Evolutionary conservation across 495 filamentous ascomycete genomes (phyloP), one percentile per base, ranked within the genome.

Genomic region (Hypoxylon rickii): DNA sequence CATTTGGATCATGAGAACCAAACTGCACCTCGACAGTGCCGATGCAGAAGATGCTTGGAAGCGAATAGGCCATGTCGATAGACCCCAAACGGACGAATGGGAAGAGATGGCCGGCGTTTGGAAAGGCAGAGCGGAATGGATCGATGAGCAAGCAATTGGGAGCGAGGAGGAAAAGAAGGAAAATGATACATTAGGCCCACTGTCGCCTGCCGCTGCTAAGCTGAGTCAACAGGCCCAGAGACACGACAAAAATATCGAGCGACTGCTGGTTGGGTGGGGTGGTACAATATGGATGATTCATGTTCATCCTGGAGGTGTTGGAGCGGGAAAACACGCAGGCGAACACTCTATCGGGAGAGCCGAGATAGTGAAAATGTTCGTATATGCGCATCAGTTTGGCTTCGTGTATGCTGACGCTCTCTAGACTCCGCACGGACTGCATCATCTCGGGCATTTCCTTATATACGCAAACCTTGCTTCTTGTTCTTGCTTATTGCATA

Each of bases 401-500:
- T 34, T 36, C 12, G 44, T 1, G 11, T 20, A 7, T 39, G 37
- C 70, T 79, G 54, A 77, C 66, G n/a, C n/a, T 46, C 40, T 0
- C 31, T 53, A 96, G 90, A 76, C 81, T 97, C 73, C 87, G 89
- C 63, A 92, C 92, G 61, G 94, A 97, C 76, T 97, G 95, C 75
- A 89, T 93, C 58, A 88, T 98, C 79, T 96, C 93, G 70, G 94
- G 95, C 67, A 87, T 98, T 67, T 92, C 94, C 57, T 79, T 98
- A 74, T 97, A 97, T 86, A 96, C 89, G 69, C 92, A 92, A 62
- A 92, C 83, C 62, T 78, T 96, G 44, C 79, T 98, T 71, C 80
- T 95, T 55, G 84, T 97, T 62, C 87, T 98, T 77, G 91, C 91
- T 66, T 94, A 93, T 69, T 83, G 92, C 51, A 87, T 87, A 50